Base-by-base conservation (phyloP, 2,329 filamentous ascomycete species). In the Septoria linicola region DNA sequence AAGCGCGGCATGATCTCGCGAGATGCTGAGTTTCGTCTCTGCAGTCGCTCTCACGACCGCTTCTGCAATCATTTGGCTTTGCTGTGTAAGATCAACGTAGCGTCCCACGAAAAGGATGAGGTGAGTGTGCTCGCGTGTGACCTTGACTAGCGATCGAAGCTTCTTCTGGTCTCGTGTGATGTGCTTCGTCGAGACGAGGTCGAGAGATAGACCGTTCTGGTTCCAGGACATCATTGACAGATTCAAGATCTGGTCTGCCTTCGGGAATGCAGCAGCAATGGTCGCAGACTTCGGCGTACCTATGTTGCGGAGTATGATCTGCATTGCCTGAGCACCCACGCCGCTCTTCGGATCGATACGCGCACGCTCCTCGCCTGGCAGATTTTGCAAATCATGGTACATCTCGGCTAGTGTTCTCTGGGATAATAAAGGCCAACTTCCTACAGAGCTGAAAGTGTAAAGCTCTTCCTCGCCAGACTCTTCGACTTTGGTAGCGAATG, bases 31-130 rank as follows among this genome's bases (percentile, higher is more conserved):
- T 11, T 43, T 43, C 8, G 19, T 23, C 19, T 51, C 40, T 39
- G 41, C 25, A 31, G 30, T 23, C 7, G 25, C 19, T 19, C 35
- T 30, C 4, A 45, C 41, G 4, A 51, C 41, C n/a, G 78, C 72
- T 59, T 62, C 60, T n/a, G 58, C 58, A 27, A 60, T 54, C 17
- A 45, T 35, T 13, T 35, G 41, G 19, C 27, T 45, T 20, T 45
- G 41, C 13, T 36, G 41, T 7, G 13, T n/a, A 6, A 35, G 8
- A 10, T 45, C 20, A 2, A 35, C 20, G 16, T 35, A 35, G 13
- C 31, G 30, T 20, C n/a, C n/a, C 35, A 59, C 52, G 20, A 59
- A 37, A 4, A 61, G 51, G 27, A 62, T 42, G 32, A 62, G 43
- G 35, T 62, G 56, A 8, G 58, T 41, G 8, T 44, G 25, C 10